phyloP scores from a whole-genome alignment of 2,329 filamentous ascomycete species.

The Lomentospora prolificans region DNA sequence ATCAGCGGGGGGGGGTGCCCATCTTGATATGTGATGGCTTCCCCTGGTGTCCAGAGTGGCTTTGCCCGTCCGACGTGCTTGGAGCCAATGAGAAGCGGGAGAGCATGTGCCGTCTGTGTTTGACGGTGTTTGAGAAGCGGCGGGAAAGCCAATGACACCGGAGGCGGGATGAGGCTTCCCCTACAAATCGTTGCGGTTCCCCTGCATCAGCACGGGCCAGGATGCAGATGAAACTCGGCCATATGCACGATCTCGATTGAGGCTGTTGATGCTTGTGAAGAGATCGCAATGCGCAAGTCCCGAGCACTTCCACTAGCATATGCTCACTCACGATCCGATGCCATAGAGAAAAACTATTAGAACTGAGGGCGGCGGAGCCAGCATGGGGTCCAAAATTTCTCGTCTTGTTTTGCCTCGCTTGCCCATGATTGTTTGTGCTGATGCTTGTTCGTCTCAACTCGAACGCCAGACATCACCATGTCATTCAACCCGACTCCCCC shows the following conservation, averaged over 20 bases:
- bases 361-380: not conserved
- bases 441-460: not conserved
- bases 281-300: not conserved
- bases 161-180: not conserved
- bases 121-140: slow-evolving; percentile 4
- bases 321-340: not conserved
- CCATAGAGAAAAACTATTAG: not conserved
- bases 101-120: not conserved
- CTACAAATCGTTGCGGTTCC: not conserved
- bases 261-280: not conserved
- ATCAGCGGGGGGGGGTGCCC: not conserved
- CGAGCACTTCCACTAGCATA: not conserved
- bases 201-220: slow-evolving; percentile 2
- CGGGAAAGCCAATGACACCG: not conserved
- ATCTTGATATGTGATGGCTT: not conserved
- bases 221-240: slow-evolving; percentile 3
- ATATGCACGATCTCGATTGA: not conserved
- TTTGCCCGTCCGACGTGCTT: not conserved
- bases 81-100: not conserved
- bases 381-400: not conserved
- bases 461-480: slow-evolving; percentile 3
- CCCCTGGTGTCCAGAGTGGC: not conserved
- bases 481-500: slow-evolving; percentile 8
- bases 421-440: not conserved
- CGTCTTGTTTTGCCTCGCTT: not conserved